Evolutionary conservation across 1,139 yeast genomes (phyloP).

Genomic region (Blastobotrys arbuscula): DNA sequence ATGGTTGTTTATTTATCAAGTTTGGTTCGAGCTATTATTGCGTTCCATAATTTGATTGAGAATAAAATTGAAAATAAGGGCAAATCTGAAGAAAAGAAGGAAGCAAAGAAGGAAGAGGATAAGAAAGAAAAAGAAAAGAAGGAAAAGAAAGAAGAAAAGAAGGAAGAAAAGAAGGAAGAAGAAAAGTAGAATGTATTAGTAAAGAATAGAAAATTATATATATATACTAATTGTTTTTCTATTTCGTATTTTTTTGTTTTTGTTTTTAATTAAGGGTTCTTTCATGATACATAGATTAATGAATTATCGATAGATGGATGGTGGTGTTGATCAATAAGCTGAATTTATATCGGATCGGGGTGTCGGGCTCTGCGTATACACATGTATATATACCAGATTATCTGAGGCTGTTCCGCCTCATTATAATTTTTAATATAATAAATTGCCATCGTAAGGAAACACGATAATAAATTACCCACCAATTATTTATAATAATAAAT

Average conservation of each 20-base stretch:
- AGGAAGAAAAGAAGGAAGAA: slow-evolving; percentile 11
- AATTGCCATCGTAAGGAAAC: too few species aligned
- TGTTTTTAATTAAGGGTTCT: not conserved
- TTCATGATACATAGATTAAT: too few species aligned
- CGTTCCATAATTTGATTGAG: slow-evolving; percentile 94
- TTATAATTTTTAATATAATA: too few species aligned
- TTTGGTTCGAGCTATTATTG: slow-evolving; percentile 87
- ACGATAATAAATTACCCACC: too few species aligned
- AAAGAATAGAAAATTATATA: not conserved
- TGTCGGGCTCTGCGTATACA: not conserved
- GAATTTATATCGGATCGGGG: not conserved
- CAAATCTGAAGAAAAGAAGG: slow-evolving; percentile 13
- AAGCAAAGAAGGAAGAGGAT: slow-evolving; percentile 13
- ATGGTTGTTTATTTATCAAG: slow-evolving; percentile 91
- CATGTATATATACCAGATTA: too few species aligned
- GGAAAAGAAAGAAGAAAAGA: slow-evolving; percentile 5
- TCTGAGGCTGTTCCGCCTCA: too few species aligned
- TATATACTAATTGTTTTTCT: not conserved
- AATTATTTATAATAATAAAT: too few species aligned
- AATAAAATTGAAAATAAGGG: slow-evolving; percentile 74
- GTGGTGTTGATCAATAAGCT: not conserved
- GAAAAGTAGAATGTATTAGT: slow-evolving; percentile 5
- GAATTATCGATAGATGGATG: not conserved
- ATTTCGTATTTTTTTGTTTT: not conserved
- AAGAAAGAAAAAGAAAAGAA: slow-evolving; percentile 8